Percentiles rank a stretch among this genome's conserved stretches.
These are phyloP conservation scores for Lactarius sp. DNA, from an alignment of 768 basidiomycete genomes.

Conservation along the genomic window DNA sequence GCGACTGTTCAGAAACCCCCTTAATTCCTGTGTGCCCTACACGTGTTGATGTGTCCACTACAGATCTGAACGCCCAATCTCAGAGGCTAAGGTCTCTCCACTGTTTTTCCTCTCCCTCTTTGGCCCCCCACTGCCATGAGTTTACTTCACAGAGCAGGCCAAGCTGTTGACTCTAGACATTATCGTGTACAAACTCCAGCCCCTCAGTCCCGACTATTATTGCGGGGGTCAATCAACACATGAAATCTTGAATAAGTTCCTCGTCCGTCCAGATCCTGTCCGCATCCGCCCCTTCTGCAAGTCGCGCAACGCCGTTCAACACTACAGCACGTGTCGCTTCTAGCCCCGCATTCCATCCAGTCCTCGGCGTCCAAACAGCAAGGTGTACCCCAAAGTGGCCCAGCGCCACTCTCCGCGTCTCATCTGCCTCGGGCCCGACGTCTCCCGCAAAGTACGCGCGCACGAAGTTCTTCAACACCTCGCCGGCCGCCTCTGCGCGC, in stretches of 20 bases:
- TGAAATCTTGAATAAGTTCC: conserved; percentile 9
- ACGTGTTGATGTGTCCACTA: not conserved
- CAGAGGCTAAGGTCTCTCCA: not conserved
- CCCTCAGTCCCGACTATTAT: not conserved
- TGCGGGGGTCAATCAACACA: not conserved
- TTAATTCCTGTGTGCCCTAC: not conserved
- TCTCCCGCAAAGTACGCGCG: conserved; percentile 37
- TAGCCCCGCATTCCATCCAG: conserved; percentile 44
- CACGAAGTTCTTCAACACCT: conserved; percentile 43
- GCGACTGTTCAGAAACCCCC: too few relatives aligned
- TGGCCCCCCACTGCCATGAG: too few relatives aligned
- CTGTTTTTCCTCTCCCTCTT: not conserved
- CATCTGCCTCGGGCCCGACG: conserved; percentile 27
- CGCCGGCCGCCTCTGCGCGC: conserved; percentile 35
- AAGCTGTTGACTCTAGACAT: not conserved
- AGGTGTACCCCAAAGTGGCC: conserved; percentile 54
- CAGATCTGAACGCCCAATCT: not conserved
- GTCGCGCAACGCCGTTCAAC: conserved; percentile 43
- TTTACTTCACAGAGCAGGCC: not conserved
- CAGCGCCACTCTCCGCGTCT: conserved; percentile 36
- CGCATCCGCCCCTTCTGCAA: conserved; percentile 31
- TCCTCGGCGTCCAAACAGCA: conserved; percentile 45
- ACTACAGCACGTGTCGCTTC: conserved; percentile 47
- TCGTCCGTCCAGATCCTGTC: conserved; percentile 18
- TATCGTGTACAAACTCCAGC: not conserved